Conservation (phyloP, 2,329 filamentous ascomycete species). For the Calycina marina region DNA sequence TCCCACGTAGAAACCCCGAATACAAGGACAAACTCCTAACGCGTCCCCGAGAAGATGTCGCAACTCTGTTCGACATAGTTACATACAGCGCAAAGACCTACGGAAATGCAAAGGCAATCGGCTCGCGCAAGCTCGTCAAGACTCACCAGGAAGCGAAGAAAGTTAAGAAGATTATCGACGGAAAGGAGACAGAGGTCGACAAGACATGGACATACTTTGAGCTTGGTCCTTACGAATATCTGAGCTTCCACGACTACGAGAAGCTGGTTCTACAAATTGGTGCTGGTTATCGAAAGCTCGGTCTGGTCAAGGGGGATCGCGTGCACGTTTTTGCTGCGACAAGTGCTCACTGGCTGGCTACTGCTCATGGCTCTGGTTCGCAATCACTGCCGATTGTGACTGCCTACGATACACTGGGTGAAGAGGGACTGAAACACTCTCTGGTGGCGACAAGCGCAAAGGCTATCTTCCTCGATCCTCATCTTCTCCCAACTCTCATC, state of each 20-base stretch:
- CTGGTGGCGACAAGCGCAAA: constrained; percentile 66
- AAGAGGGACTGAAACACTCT: constrained; percentile 73
- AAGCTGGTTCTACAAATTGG: constrained; percentile 52
- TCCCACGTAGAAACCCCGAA: constrained; percentile 45
- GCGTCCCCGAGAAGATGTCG: constrained; percentile 33
- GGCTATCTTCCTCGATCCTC: constrained; percentile 77
- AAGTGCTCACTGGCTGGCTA: constrained; percentile 58
- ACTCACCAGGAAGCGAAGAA: constrained; percentile 76
- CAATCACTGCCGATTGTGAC: constrained; percentile 89
- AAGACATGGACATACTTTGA: constrained; percentile 87
- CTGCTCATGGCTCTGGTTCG: constrained; percentile 63
- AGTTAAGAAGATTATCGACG: constrained; percentile 77
- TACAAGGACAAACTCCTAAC: constrained; percentile 41
- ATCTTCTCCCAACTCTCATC: constrained; percentile 48
- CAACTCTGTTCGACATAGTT: constrained; percentile 43
- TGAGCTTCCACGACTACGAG: constrained; percentile 68
- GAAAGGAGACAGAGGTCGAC: constrained; percentile 63
- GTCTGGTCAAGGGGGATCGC: constrained; percentile 51
- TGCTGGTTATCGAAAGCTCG: constrained; percentile 56
- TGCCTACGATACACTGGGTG: constrained; percentile 83
- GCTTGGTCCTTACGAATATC: constrained; percentile 63
- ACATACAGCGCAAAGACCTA: constrained; percentile 49
- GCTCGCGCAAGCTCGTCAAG: constrained; percentile 58
- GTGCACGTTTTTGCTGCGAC: constrained; percentile 74
- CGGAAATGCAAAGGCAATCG: constrained; percentile 51